These are phyloP conservation scores for Aspergillus spinulosporus DNA, from an alignment of 2,329 filamentous ascomycete species.

Conservation along the genomic window DNA sequence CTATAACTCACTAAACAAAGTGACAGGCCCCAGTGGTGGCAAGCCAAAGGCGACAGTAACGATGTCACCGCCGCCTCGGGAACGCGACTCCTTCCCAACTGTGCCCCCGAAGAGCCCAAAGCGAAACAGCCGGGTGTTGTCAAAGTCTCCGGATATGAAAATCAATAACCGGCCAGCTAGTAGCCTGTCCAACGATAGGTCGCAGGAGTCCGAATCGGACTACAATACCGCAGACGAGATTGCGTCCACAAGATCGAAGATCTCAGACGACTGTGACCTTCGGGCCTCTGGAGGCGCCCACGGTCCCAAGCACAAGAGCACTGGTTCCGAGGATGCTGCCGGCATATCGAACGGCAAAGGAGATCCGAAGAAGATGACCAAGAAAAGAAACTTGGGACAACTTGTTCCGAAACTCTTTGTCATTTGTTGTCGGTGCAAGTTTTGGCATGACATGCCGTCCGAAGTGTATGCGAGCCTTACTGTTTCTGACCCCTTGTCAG, in stretches of 20 bases:
- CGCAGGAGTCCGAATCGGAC: slow-evolving; percentile 26
- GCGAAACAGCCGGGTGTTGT: neutral
- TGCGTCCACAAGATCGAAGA: slow-evolving; percentile 8
- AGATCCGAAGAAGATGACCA: slow-evolving; percentile 15
- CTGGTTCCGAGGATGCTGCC: neutral
- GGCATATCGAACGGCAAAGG: neutral
- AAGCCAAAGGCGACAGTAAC: neutral
- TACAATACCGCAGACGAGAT: slow-evolving; percentile 37
- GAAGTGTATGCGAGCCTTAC: slow-evolving; percentile 40
- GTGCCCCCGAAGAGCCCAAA: slow-evolving; percentile 4
- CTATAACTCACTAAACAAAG: slow-evolving; percentile 13
- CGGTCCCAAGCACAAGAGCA: neutral
- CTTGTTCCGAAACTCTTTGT: slow-evolving; percentile 43
- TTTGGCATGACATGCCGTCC: slow-evolving; percentile 47
- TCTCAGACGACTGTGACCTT: neutral
- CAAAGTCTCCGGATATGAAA: neutral
- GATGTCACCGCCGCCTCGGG: neutral
- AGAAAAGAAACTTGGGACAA: slow-evolving; percentile 18
- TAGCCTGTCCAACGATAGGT: slow-evolving; percentile 20
- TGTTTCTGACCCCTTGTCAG: slow-evolving; percentile 24
- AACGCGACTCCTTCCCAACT: neutral
- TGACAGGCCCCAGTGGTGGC: neutral
- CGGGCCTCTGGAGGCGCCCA: neutral
- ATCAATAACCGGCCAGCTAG: slow-evolving; percentile 5
- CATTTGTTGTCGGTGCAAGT: slow-evolving; percentile 46